A percentile compares a stretch with the other conserved stretches of the same genome.
phyloP scores from a whole-genome alignment of 179 eudicot genomes.

The Corrigiola litoralis region DNA sequence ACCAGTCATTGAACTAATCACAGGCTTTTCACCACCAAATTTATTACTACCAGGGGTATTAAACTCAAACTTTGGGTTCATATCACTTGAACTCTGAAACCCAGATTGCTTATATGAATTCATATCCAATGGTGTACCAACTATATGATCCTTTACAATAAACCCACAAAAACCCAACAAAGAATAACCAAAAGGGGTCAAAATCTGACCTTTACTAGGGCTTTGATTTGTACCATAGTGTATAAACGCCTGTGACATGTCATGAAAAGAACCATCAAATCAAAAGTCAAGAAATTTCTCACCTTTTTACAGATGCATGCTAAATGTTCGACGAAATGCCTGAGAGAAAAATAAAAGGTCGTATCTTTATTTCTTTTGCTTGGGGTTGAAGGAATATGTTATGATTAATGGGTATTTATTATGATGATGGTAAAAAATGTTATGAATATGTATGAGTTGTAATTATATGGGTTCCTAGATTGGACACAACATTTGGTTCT shows the following conservation, averaged over 20 bases:
- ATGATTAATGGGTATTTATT: background rate
- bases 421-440: background rate
- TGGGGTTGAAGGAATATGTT: slow-evolving; percentile 12
- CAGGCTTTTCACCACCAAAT: slow-evolving; percentile 25
- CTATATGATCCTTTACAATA: slow-evolving; percentile 4
- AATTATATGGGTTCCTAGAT: background rate
- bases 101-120: slow-evolving; percentile 32
- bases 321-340: slow-evolving; percentile 35
- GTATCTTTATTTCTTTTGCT: slow-evolving; percentile 4
- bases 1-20: slow-evolving; percentile 26
- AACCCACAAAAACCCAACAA: slow-evolving; percentile 27
- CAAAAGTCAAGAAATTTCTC: slow-evolving; percentile 4
- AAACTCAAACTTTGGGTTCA: slow-evolving; percentile 39
- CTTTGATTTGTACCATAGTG: slow-evolving; percentile 19
- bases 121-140: slow-evolving; percentile 1
- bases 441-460: background rate
- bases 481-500: background rate
- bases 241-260: slow-evolving; percentile 34
- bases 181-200: background rate
- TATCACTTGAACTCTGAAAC: slow-evolving; percentile 23
- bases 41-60: slow-evolving; percentile 22
- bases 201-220: slow-evolving; percentile 42
- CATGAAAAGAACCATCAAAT: slow-evolving; percentile 31
- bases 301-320: slow-evolving; percentile 16
- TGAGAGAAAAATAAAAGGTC: slow-evolving; percentile 2